Base-by-base conservation (phyloP, 2,329 filamentous ascomycete genomes). In the Pleomassaria siparia region DNA sequence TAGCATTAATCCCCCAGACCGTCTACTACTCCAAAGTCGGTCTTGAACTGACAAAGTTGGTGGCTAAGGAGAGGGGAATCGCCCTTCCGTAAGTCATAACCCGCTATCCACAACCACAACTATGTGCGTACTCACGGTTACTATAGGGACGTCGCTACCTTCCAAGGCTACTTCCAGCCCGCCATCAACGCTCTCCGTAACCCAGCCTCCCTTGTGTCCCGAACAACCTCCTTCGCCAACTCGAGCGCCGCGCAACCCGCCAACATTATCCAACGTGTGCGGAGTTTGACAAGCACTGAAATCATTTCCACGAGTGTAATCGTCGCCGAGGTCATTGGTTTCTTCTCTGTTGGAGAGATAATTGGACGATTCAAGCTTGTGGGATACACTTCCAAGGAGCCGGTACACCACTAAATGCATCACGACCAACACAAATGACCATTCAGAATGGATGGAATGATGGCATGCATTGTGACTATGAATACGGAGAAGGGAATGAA, bases 261-360 rank as follows among this genome's bases (percentile, higher is more conserved):
- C 63, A 70, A 72, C 54, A 63, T 82, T 58, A 66, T 87, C 56
- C 74, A 76, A 61, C 76, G 77, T 59, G 71, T 88, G 66, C 84
- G 88, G 70, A 88, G 84, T 76, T 64, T 94, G 64, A 87, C 83
- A 73, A 78, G 76, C 58, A 80, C 84, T 60, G 86, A 95, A 74
- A 71, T 92, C 61, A 81, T 82, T 46, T 75, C 87, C 44, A 87
- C 81, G 51, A 89, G 88, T 62, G 88, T 99, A 50, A 78, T 96
- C 53, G 75, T 80, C 40, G 91, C 91, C 47, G 92, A 99, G 78
- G 82, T 90, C 42, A 76, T 99, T 59, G 94, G 94, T 53, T 99
- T 99, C 83, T 99, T 97, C 82, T 95, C 91, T 53, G 84, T 97
- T 46, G 94, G 94, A 58, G 91, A 97, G 82, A 97, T 99, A 74